Evolutionary conservation across 2,329 filamentous ascomycete species (phyloP).

Genomic region (Fusarium tricinctum): DNA sequence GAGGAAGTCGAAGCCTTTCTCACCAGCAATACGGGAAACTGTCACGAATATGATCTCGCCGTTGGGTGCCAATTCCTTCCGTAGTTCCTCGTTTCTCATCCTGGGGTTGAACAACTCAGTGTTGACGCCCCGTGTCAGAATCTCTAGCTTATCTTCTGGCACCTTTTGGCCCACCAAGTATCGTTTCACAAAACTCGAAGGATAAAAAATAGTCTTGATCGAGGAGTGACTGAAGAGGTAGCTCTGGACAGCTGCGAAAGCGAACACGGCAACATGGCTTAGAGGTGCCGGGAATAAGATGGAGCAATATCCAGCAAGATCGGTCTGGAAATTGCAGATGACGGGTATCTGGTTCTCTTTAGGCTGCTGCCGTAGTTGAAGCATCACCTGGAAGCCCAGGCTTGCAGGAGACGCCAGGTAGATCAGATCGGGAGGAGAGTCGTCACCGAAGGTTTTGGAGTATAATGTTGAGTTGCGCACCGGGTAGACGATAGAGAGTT

Average conservation of each 20-base stretch:
- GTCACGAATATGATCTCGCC: slow-evolving; percentile 76
- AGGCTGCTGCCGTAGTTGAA: slow-evolving; percentile 74
- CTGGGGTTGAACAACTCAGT: slow-evolving; percentile 71
- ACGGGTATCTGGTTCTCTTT: slow-evolving; percentile 68
- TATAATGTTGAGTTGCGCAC: slow-evolving; percentile 75
- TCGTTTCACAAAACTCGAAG: slow-evolving; percentile 71
- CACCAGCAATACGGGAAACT: slow-evolving; percentile 75
- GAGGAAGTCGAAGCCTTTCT: slow-evolving; percentile 79
- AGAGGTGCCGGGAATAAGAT: slow-evolving; percentile 77
- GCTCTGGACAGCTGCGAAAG: slow-evolving; percentile 74
- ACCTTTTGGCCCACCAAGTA: slow-evolving; percentile 73
- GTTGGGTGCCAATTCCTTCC: slow-evolving; percentile 69
- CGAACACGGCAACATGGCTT: slow-evolving; percentile 71
- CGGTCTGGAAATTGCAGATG: slow-evolving; percentile 79
- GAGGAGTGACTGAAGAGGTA: slow-evolving; percentile 74
- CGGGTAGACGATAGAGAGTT: slow-evolving; percentile 77
- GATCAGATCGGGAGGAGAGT: slow-evolving; percentile 71
- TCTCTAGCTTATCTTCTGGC: slow-evolving; percentile 68
- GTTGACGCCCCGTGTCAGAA: slow-evolving; percentile 75
- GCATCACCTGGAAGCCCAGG: slow-evolving; percentile 77
- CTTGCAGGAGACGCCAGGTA: slow-evolving; percentile 79
- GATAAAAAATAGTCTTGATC: slow-evolving; percentile 77
- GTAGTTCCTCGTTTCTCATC: slow-evolving; percentile 65
- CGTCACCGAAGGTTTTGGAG: slow-evolving; percentile 68
- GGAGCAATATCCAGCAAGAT: slow-evolving; percentile 76